A percentile compares a stretch with the other conserved stretches of the same genome.
phyloP scores from a whole-genome alignment of 805 yeast species.

The Starmerella stellata region DNA sequence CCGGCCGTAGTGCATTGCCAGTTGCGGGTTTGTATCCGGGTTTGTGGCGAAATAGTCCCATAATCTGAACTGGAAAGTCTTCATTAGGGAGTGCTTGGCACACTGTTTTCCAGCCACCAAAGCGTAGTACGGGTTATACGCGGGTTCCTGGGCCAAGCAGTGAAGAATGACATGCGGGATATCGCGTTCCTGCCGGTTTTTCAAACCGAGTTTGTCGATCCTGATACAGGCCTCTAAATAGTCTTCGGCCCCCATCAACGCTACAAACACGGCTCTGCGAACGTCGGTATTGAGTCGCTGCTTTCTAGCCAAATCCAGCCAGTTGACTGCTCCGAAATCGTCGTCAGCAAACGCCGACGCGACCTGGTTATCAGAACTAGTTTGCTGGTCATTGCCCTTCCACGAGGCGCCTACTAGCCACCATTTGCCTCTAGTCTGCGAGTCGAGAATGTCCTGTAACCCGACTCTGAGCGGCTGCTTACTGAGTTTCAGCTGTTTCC shows the following conservation, averaged over 20 bases:
- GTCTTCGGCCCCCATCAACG: conserved; percentile 90
- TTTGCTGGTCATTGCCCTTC: conserved; percentile 40
- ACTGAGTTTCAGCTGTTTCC: conserved; percentile 31
- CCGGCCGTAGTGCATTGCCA: conserved; percentile 55
- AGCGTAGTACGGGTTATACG: conserved; percentile 80
- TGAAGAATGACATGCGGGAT: conserved; percentile 72
- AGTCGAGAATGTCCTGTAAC: conserved; percentile 58
- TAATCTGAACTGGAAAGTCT: conserved; percentile 69
- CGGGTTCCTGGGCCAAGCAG: conserved; percentile 66
- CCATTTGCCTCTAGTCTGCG: conserved; percentile 85
- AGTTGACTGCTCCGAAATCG: conserved; percentile 41
- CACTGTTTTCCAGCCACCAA: conserved; percentile 61
- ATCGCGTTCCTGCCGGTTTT: conserved; percentile 65
- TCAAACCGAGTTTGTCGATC: conserved; percentile 60
- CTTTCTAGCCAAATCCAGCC: conserved; percentile 67
- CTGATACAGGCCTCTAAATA: conserved; percentile 73
- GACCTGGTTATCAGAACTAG: conserved; percentile 21
- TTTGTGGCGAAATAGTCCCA: conserved; percentile 75
- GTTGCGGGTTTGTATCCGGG: conserved; percentile 28
- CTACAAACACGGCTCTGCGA: conserved; percentile 80
- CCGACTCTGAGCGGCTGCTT: conserved; percentile 69
- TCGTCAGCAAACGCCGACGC: conserved; percentile 43
- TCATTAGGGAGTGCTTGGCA: conserved; percentile 48
- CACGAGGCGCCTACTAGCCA: conserved; percentile 98
- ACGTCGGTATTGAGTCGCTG: conserved; percentile 93